These are phyloP conservation scores for Caryocar brasiliense DNA, from an alignment of 441 rosid genomes.

Conservation along the genomic window DNA sequence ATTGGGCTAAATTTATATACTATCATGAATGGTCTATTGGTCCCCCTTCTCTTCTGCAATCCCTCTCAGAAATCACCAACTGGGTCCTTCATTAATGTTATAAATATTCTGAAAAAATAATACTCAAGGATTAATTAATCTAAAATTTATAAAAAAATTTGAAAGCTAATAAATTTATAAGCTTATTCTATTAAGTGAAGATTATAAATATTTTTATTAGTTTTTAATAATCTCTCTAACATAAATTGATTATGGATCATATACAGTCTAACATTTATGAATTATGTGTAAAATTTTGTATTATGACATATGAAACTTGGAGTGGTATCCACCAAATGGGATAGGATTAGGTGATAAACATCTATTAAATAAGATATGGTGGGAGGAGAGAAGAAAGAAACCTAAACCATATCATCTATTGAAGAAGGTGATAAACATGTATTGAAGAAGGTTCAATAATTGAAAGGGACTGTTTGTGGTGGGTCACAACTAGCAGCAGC, in stretches of 20 bases:
- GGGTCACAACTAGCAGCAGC: constrained; percentile 37
- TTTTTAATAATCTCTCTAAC: not conserved
- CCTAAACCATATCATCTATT: constrained; percentile 20
- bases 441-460: constrained; percentile 56
- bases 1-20: no score
- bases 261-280: not conserved
- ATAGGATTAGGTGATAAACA: constrained; percentile 31
- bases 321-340: constrained; percentile 10
- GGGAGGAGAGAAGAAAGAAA: constrained; percentile 9
- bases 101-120: no score
- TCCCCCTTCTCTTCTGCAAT: no score
- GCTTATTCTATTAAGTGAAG: no score
- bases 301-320: constrained; percentile 29
- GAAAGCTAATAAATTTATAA: no score
- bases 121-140: no score
- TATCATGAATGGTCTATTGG: no score
- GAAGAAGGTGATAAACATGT: constrained; percentile 19
- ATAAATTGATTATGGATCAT: not conserved
- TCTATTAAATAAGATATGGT: not conserved
- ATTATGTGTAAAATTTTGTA: not conserved
- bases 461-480: constrained; percentile 68
- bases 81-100: no score
- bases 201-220: not conserved
- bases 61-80: no score
- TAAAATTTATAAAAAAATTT: no score